Percentiles rank a stretch among this genome's conserved stretches.
phyloP scores from a whole-genome alignment of 495 filamentous ascomycete species.

The Podospora appendiculata region DNA sequence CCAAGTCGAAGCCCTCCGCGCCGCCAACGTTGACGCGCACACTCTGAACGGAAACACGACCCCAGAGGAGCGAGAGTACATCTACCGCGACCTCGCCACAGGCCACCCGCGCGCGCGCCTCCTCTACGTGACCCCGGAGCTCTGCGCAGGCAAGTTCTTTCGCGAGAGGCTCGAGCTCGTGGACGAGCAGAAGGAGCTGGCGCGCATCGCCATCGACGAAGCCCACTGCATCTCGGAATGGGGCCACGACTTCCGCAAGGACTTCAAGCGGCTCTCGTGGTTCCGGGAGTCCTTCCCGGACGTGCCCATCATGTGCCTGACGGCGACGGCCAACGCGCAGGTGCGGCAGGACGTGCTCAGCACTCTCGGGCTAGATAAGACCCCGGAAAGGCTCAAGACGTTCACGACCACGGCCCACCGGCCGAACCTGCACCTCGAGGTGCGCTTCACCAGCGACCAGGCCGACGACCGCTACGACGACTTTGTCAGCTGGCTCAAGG shows the following conservation, averaged over 20 bases:
- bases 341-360: slow-evolving; percentile 75
- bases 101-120: slow-evolving; percentile 80
- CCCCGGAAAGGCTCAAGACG: slow-evolving; percentile 44
- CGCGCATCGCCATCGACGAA: slow-evolving; percentile 85
- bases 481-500: slow-evolving; percentile 65
- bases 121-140: slow-evolving; percentile 89
- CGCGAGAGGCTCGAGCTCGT: slow-evolving; percentile 64
- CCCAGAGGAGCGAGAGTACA: slow-evolving; percentile 51
- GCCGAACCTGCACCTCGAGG: slow-evolving; percentile 85
- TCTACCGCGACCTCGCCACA: slow-evolving; percentile 72
- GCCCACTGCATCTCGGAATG: slow-evolving; percentile 97
- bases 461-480: slow-evolving; percentile 60
- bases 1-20: slow-evolving; percentile 75
- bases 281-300: slow-evolving; percentile 73
- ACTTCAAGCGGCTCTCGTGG: slow-evolving; percentile 82
- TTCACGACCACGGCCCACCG: slow-evolving; percentile 77
- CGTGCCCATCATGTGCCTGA: slow-evolving; percentile 84
- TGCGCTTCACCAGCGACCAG: slow-evolving; percentile 75
- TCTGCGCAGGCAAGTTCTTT: slow-evolving; percentile 72
- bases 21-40: slow-evolving; percentile 67
- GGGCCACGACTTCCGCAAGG: slow-evolving; percentile 95
- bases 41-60: slow-evolving; percentile 81
- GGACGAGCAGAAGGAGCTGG: slow-evolving; percentile 73
- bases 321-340: slow-evolving; percentile 76
- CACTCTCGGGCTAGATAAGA: slow-evolving; percentile 57